Base-by-base conservation (phyloP, 805 yeast species). In the Osmozyma mogii region DNA sequence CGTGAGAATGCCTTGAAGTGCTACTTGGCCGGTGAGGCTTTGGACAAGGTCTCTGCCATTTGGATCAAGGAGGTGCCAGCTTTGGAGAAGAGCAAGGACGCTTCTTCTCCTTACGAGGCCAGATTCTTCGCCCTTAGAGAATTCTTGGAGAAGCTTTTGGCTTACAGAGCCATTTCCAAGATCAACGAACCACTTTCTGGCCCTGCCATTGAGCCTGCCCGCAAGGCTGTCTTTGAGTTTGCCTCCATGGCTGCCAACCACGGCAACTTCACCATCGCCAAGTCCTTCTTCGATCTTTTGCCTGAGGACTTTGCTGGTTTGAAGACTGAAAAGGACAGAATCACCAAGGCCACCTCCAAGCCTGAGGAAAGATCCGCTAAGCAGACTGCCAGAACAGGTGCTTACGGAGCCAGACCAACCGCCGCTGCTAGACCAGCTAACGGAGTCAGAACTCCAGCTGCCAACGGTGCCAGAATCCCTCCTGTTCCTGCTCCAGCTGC, bases 241-340 rank as follows among this genome's bases (percentile, higher is more conserved):
- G 78, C 94, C 26, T 77, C 74, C 41, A 62, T 81, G 36, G 76
- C 87, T 33, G 80, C 95, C 4, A 75, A 85, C 16, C 76, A 70
- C 48, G 97, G 96, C 16, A 76, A 83, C 40, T 78, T 84, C 44
- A 94, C 80, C 7, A 61, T 89, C 41, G 96, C 97, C 2, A 69
- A 65, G 34, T 72, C 68, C 41, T 74, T 83, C 41, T 67, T 89
- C 49, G 63, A 65, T 25, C 64, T 80, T 36, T 64, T 92, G 45
- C 95, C 97, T 9, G 74, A 71, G 25, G 75, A 75, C 31, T 74
- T 78, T 43, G 82, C 80, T 25, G 84, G 78, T 15, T 77, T 81
- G 28, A 72, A 68, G 32, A 45, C 61, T 14, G 96, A 84, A 47
- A 83, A 78, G 53, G 88, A 83, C 39, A 77, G 98, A 44, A 78